Base-by-base conservation (phyloP, 1,284 basidiomycete species). In the Tilletia caries region DNA sequence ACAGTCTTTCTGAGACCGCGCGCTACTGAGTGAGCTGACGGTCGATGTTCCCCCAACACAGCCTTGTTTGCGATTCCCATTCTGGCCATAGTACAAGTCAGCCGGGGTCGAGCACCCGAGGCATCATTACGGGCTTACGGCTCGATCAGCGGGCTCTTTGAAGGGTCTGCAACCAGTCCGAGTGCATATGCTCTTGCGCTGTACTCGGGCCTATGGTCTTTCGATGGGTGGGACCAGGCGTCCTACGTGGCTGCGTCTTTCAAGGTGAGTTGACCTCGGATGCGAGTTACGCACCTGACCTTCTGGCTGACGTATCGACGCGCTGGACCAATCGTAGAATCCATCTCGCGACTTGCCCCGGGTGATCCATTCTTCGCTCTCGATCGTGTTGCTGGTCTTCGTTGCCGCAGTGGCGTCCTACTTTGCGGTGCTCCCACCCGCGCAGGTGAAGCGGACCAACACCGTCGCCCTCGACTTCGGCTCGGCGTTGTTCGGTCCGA, bases 191-290 rank as follows among this genome's bases (percentile, higher is more conserved):
- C 95, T 3, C 86, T 98, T 13, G 96, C 95, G 0, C 85, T 98
- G 2, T 99, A 98, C 84, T 95, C 92, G 13, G 93, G 93, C 0
- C 85, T 98, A 1, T 98, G 94, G 93, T 93, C 93, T 1, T 93
- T 92, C 78, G 93, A 95, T 82, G 93, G 95, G 0, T 97, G 93
- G 92, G 92, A 94, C 64, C 83, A 85, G 50, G 89, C 88, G 20
- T 83, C 82, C 82, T 97, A 91, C 75, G 92, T 98, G 2, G 92
- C 92, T 5, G 95, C 94, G 32, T 95, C 97, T 83, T 92, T 98
- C 87, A 87, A 88, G 70, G 68, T 69, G 68, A 32, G 68, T 34
- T 34, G 23, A 6, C 29, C n/a, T n/a, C n/a, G n/a, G n/a, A n/a
- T n/a, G n/a, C n/a, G n/a, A n/a, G n/a, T n/a, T n/a, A n/a, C n/a